These are phyloP conservation scores for Tylopilus rubrobrunneus DNA, from an alignment of 768 basidiomycete genomes.

Conservation along the genomic window DNA sequence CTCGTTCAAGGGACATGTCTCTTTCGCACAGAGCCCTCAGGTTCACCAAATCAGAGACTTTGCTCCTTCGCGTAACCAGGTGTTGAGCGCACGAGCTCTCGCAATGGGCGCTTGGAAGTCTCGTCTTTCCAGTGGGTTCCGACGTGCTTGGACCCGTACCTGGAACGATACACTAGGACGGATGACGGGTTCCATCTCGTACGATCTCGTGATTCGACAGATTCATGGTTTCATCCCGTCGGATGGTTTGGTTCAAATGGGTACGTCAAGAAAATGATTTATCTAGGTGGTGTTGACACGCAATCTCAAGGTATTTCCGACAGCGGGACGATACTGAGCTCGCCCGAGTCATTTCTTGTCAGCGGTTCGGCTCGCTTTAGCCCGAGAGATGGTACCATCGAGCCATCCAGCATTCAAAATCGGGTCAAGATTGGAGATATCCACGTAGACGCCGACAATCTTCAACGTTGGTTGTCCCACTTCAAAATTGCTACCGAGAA, in stretches of 20 bases:
- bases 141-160: slow-evolving; percentile 63
- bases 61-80: slow-evolving; percentile 12
- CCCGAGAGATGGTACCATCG: slow-evolving; percentile 51
- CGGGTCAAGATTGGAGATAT: slow-evolving; percentile 45
- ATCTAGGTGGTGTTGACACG: neutral
- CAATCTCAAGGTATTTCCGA: slow-evolving; percentile 18
- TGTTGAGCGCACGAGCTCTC: slow-evolving; percentile 35
- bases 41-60: slow-evolving; percentile 9
- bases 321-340: slow-evolving; percentile 38
- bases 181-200: slow-evolving; percentile 52
- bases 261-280: slow-evolving; percentile 22
- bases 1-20: slow-evolving; percentile 50
- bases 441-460: slow-evolving; percentile 44
- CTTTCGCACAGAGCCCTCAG: slow-evolving; percentile 50
- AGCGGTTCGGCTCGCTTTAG: slow-evolving; percentile 51
- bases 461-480: slow-evolving; percentile 12
- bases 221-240: slow-evolving; percentile 41
- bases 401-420: slow-evolving; percentile 49
- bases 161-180: slow-evolving; percentile 68
- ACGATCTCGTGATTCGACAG: slow-evolving; percentile 47
- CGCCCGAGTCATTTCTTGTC: slow-evolving; percentile 44
- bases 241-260: slow-evolving; percentile 15
- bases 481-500: slow-evolving; percentile 7
- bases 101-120: slow-evolving; percentile 61
- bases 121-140: slow-evolving; percentile 55